Conservation (phyloP, 2,329 filamentous ascomycete species). For the Xylaria sp. region DNA sequence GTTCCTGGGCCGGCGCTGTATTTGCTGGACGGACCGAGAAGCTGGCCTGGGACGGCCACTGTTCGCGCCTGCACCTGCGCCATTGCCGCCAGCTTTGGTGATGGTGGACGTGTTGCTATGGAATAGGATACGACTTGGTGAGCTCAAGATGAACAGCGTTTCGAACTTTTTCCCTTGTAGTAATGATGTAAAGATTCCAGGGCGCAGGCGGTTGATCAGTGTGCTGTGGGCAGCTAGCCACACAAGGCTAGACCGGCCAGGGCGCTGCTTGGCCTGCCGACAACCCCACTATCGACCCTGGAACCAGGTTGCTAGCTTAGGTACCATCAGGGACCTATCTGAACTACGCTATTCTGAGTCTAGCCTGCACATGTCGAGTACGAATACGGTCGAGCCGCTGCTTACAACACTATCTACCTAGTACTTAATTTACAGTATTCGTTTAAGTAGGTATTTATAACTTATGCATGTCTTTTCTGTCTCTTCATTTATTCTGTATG, state of each 20-base stretch:
- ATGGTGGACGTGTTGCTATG: not conserved
- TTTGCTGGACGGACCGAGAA: slow-evolving; percentile 70
- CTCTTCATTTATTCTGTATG: not conserved
- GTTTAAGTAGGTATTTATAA: not conserved
- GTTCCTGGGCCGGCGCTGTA: slow-evolving; percentile 82
- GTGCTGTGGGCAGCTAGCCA: too few species aligned
- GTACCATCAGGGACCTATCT: too few species aligned
- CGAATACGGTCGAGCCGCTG: slow-evolving; percentile 1
- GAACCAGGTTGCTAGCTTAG: slow-evolving; percentile 6
- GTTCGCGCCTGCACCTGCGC: slow-evolving; percentile 35
- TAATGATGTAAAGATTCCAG: too few species aligned
- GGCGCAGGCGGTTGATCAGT: too few species aligned
- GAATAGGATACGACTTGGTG: not conserved
- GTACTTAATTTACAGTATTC: too few species aligned
- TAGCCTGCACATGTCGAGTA: too few species aligned
- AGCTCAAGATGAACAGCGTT: not conserved
- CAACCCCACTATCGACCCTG: slow-evolving; percentile 16
- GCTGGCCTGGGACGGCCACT: slow-evolving; percentile 80
- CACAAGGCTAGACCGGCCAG: too few species aligned
- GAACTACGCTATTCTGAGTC: too few species aligned
- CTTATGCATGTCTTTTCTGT: not conserved
- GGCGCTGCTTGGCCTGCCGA: too few species aligned
- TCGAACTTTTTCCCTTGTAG: too few species aligned
- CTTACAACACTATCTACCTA: too few species aligned
- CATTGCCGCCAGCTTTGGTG: slow-evolving; percentile 23